phyloP scores from a whole-genome alignment of 2,329 filamentous ascomycete species.

The Ustilaginoidea virens region DNA sequence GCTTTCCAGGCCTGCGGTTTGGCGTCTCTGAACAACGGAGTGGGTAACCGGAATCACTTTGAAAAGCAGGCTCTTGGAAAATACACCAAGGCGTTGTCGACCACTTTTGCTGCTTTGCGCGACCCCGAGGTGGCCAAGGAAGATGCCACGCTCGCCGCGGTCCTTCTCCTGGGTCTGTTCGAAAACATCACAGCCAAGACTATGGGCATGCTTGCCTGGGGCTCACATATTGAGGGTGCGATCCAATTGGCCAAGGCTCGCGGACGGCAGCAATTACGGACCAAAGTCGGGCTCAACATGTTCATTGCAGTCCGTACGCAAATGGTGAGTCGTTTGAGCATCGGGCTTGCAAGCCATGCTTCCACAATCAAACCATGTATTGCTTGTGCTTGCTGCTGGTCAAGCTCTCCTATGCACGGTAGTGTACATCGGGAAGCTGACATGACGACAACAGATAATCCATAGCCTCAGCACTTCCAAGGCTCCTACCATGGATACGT shows the following conservation, averaged over 20 bases:
- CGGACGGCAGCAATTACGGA: slow-evolving; percentile 37
- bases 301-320: slow-evolving; percentile 46
- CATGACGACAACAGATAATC: slow-evolving; percentile 29
- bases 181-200: slow-evolving; percentile 43
- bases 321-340: slow-evolving; percentile 39
- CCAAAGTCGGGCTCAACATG: slow-evolving; percentile 35
- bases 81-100: slow-evolving; percentile 38
- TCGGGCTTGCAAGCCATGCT: too few species aligned
- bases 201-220: slow-evolving; percentile 41
- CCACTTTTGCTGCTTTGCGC: slow-evolving; percentile 36
- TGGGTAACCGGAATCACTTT: slow-evolving; percentile 17
- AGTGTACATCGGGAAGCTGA: background rate
- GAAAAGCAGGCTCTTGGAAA: slow-evolving; percentile 28
- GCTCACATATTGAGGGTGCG: slow-evolving; percentile 49
- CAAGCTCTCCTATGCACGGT: too few species aligned
- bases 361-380: background rate
- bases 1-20: slow-evolving; percentile 46
- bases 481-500: slow-evolving; percentile 33
- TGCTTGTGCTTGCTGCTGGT: background rate
- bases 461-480: slow-evolving; percentile 39
- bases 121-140: slow-evolving; percentile 31
- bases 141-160: slow-evolving; percentile 44
- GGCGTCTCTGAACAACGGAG: slow-evolving; percentile 39
- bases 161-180: slow-evolving; percentile 44
- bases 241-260: slow-evolving; percentile 43